Conservation (phyloP, 768 basidiomycete genomes). For the Rhodotorula graminis region DNA sequence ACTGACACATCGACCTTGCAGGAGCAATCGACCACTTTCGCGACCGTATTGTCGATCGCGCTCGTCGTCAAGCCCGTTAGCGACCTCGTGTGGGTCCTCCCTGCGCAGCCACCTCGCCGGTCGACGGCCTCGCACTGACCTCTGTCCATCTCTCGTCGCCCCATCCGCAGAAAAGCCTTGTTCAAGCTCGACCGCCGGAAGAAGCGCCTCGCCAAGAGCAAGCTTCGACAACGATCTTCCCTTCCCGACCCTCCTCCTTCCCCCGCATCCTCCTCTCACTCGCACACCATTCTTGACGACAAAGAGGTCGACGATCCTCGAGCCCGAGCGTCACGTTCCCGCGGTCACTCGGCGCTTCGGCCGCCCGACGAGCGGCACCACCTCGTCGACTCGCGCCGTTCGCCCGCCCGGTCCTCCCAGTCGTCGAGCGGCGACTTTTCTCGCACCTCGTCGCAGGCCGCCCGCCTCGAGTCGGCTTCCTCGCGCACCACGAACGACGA, state of each 20-base stretch:
- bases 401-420: not conserved
- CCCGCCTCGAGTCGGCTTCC: too few species aligned
- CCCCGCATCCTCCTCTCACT: too few species aligned
- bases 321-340: too few species aligned
- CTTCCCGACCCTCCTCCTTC: not conserved
- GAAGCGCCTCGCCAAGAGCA: not conserved
- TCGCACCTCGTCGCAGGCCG: not conserved
- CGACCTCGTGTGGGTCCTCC: conserved; percentile 18
- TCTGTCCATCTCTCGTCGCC: too few species aligned
- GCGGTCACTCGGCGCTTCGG: too few species aligned
- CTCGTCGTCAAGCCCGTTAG: conserved; percentile 24
- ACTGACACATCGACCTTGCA: not conserved
- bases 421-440: not conserved
- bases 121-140: too few species aligned
- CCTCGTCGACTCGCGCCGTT: too few species aligned
- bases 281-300: too few species aligned
- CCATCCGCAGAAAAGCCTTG: not conserved
- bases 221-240: not conserved
- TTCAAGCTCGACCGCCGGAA: not conserved
- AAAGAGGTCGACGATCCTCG: too few species aligned
- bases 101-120: too few species aligned
- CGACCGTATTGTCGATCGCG: conserved; percentile 27
- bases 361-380: too few species aligned
- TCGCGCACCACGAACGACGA: not conserved
- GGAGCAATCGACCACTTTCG: conserved; percentile 26